These are phyloP conservation scores for Elongisporangium prolatum DNA, from an alignment of 352 stramenopile genomes.

Conservation along the genomic window DNA sequence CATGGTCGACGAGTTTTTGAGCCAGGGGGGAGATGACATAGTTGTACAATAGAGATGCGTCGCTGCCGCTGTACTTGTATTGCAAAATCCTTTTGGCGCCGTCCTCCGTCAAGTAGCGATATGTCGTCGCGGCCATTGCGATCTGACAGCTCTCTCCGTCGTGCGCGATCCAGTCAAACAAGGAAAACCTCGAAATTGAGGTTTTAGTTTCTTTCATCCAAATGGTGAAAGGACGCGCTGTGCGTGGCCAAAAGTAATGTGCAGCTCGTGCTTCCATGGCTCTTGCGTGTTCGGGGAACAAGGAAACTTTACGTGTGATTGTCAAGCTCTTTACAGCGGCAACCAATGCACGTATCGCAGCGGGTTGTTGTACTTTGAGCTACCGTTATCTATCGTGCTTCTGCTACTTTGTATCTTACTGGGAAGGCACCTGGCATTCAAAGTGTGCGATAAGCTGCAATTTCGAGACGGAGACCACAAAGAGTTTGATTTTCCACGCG, in stretches of 20 bases:
- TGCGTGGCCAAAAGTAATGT: constrained; percentile 2
- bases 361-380: constrained; percentile 43
- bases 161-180: neutral
- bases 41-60: constrained; percentile 82
- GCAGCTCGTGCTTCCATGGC: constrained; percentile 44
- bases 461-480: constrained; percentile 27
- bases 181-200: neutral
- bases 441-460: constrained; percentile 20
- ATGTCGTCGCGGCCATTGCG: constrained; percentile 12
- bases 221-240: neutral
- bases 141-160: neutral
- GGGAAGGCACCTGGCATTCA: constrained; percentile 21
- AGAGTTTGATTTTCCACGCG: constrained; percentile 45
- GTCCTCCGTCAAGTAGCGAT: constrained; percentile 67
- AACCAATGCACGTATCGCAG: constrained; percentile 38
- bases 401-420: constrained; percentile 33
- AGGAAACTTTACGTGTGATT: constrained; percentile 23
- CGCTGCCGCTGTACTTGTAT: constrained; percentile 86
- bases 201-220: neutral
- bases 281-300: constrained; percentile 20
- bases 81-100: constrained; percentile 62
- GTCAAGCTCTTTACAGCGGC: constrained; percentile 39
- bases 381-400: constrained; percentile 33
- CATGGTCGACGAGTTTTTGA: constrained; percentile 70
- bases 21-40: constrained; percentile 70